Base-by-base conservation (phyloP, 148 eudicot genomes). In the Persicaria tinctoria region DNA sequence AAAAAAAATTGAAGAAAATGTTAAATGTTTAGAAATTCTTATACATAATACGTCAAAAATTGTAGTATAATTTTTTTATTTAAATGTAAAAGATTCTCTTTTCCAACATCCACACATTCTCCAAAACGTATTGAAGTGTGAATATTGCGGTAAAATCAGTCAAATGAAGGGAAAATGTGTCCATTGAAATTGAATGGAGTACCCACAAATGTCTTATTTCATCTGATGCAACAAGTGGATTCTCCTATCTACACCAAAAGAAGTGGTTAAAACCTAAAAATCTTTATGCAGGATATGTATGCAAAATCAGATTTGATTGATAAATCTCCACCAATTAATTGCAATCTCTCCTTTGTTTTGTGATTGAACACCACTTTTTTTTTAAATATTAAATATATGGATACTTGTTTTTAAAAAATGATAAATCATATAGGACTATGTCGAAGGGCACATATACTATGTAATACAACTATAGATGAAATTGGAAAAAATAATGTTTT, bases 281-380 rank as follows among this genome's bases (percentile, higher is more conserved):
- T 66, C 47, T 60, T 66, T 38, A 66, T 13, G 46, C 70, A 66
- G 5, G 12, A 32, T 27, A 63, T 3, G 27, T 63, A 32, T 66
- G 8, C 69, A 63, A 63, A 63, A 63, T 66, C 48, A 11, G 70
- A 66, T 17, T 66, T 66, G 70, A 66, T 44, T 66, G 70, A 66
- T 41, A 38, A 66, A 66, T 12, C 70, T 48, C 70, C 70, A 66
- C 70, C 70, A 66, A 14, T 47, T 66, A 66, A 64, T 64, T 64
- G 17, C 70, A 64, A 41, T 66, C 68, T 20, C 48, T 60, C 18
- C 68, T 66, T 41, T 66, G 70, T 41, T 41, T 38, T 66, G 3
- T 66, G 70, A 66, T 66, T 44, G 46, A 66, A 41, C 70, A 66
- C 47, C 70, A 66, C 70, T 47, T 41, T 32, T 66, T 44, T 13